Conservation (phyloP, 495 filamentous ascomycete genomes). For the Penicillium lividum region DNA sequence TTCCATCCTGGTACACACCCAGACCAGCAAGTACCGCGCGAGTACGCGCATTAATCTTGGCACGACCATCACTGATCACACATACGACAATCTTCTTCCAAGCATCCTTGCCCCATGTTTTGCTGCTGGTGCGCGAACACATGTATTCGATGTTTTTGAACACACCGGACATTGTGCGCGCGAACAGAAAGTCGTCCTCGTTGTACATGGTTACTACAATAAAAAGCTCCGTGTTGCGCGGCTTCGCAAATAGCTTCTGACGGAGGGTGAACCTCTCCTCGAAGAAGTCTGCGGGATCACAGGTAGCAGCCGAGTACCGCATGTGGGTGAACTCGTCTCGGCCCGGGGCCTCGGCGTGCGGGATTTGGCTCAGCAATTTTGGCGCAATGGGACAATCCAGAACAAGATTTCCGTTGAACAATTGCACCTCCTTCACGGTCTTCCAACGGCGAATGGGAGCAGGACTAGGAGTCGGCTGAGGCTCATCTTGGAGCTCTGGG, state of each 20-base stretch:
- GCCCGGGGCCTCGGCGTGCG: conserved; percentile 75
- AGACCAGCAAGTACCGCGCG: conserved; percentile 87
- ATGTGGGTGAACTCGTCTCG: conserved; percentile 99
- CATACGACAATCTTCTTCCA: conserved; percentile 99
- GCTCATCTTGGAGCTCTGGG: conserved; percentile 47
- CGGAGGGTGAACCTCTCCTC: conserved; percentile 88
- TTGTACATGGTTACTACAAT: conserved; percentile 99
- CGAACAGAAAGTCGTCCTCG: conserved; percentile 95
- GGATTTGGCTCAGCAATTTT: conserved; percentile 78
- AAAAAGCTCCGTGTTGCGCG: conserved; percentile 92
- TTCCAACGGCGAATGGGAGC: conserved; percentile 89
- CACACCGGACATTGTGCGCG: conserved; percentile 94
- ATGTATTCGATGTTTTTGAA: conserved; percentile 99
- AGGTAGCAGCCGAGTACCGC: conserved; percentile 96
- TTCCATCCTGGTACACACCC: conserved; percentile 97
- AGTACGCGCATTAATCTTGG: conserved; percentile 94
- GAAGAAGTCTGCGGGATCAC: conserved; percentile 88
- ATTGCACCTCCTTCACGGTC: conserved; percentile 95
- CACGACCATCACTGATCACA: conserved; percentile 96
- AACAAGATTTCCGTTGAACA: conserved; percentile 96
- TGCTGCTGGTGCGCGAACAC: conserved; percentile 85
- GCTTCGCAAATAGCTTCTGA: conserved; percentile 91
- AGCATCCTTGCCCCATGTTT: conserved; percentile 97
- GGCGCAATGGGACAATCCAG: conserved; percentile 96
- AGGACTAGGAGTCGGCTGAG: conserved; percentile 57